These are phyloP conservation scores for Fusarium pininemorale DNA, from an alignment of 2,329 filamentous ascomycete species.

Conservation along the genomic window DNA sequence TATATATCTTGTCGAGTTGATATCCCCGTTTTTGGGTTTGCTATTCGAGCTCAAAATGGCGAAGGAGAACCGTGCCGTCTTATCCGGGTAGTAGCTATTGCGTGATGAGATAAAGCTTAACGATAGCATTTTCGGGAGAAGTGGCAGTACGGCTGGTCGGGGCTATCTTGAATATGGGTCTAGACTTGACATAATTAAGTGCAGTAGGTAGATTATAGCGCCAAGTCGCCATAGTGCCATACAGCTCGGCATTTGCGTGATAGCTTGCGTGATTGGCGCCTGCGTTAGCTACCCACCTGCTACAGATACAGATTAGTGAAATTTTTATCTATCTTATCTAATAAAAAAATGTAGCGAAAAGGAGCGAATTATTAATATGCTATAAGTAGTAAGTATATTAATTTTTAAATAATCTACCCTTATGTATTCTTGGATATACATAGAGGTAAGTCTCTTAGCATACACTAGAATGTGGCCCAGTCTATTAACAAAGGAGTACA, in stretches of 20 bases:
- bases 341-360: too few relatives aligned
- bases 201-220: background rate
- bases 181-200: background rate
- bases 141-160: background rate
- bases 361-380: accelerated
- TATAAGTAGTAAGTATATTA: too few relatives aligned
- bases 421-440: accelerated
- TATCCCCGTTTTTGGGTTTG: too few relatives aligned
- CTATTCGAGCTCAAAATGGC: background rate
- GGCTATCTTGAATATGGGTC: background rate
- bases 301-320: too few relatives aligned
- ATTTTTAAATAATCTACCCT: too few relatives aligned
- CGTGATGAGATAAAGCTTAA: background rate
- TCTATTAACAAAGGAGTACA: too few relatives aligned
- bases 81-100: background rate
- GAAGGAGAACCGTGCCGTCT: background rate
- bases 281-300: too few relatives aligned
- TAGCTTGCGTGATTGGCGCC: background rate
- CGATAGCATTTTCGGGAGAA: background rate
- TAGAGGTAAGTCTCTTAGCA: too few relatives aligned
- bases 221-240: background rate
- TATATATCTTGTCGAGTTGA: background rate
- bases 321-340: too few relatives aligned
- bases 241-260: background rate
- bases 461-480: too few relatives aligned